Percentiles rank a stretch among this genome's conserved stretches.
phyloP scores from a whole-genome alignment of 139 green algal genomes.

The Auxenochlorella pyrenoidosa region DNA sequence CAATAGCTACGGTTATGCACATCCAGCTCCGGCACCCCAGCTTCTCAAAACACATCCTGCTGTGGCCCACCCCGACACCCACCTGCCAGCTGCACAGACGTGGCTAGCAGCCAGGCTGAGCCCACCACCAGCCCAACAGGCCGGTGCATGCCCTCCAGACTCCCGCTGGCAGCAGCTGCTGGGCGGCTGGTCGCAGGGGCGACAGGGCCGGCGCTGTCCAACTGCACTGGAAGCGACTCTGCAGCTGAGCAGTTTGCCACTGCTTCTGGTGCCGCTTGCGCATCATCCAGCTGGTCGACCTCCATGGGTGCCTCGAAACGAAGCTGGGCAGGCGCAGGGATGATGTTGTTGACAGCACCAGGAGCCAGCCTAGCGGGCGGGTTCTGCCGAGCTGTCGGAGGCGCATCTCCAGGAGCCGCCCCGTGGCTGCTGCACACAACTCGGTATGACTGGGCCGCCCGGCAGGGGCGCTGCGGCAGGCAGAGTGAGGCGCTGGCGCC shows the following conservation, averaged over 20 bases:
- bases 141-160: conserved; percentile 30
- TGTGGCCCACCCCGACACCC: neutral
- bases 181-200: neutral
- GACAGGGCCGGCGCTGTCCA: neutral
- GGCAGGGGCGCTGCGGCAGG: too few species aligned
- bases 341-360: neutral
- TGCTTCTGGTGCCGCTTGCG: neutral
- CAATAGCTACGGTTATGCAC: too few species aligned
- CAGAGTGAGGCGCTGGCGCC: too few species aligned
- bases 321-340: neutral
- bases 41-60: too few species aligned
- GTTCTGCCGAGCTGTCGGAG: too few species aligned
- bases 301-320: neutral
- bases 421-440: too few species aligned
- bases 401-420: too few species aligned
- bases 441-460: too few species aligned
- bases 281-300: too few species aligned
- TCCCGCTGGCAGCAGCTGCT: neutral
- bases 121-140: conserved; percentile 55
- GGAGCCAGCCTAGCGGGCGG: neutral
- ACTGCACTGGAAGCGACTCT: neutral
- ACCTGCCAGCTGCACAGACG: conserved; percentile 53
- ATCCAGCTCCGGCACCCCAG: too few species aligned
- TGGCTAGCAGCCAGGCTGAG: conserved; percentile 50
- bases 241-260: neutral